Evolutionary conservation across 495 filamentous ascomycete species (phyloP), one percentile per base, ranked within the genome.

Genomic region (Annulohypoxylon moriforme): DNA sequence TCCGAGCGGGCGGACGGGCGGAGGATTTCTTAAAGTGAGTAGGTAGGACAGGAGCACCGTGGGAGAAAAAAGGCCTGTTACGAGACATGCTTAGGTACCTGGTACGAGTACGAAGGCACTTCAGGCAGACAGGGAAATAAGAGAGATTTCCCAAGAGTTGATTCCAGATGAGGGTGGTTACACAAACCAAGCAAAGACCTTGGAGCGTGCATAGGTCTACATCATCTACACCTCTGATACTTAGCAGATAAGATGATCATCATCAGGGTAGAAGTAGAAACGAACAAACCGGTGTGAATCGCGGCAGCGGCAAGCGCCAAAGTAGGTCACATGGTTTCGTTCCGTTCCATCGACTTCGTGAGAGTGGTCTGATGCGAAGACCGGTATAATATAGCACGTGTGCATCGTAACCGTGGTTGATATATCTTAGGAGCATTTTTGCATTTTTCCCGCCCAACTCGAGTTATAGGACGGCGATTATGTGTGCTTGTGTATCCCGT

Each of bases 251-350:
- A 50, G 44, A 47, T 47, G 33, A 64, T 53, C 46, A 46, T 53
- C 46, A 46, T 36, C 55, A 50, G 25, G 13, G 46, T 16, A 55
- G 67, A 50, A 36, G 46, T 5, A 62, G 25, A 47, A 9, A 52
- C 56, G 4, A 31, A 24, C 53, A 47, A 38, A 65, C 69, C 69
- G 69, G 69, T 72, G 69, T 72, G 50, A 64, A 60, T 65, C 42
- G 34, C 60, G 22, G 38, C 50, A 60, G 60, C 70, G 65, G 49
- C 65, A 72, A 64, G 52, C 60, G 60, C 60, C 47, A 67, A 72
- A 60, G 11, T 67, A 8, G 64, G 57, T 61, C 53, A 63, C 46
- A 64, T 56, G 59, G 64, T 24, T 56, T 56, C 25, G 57, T 58
- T 63, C 33, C 42, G 63, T 59, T 50, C 40, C 42, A 67, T 67